Conservation (phyloP, 1,284 basidiomycete genomes). For the Phellinidium pouzarii region DNA sequence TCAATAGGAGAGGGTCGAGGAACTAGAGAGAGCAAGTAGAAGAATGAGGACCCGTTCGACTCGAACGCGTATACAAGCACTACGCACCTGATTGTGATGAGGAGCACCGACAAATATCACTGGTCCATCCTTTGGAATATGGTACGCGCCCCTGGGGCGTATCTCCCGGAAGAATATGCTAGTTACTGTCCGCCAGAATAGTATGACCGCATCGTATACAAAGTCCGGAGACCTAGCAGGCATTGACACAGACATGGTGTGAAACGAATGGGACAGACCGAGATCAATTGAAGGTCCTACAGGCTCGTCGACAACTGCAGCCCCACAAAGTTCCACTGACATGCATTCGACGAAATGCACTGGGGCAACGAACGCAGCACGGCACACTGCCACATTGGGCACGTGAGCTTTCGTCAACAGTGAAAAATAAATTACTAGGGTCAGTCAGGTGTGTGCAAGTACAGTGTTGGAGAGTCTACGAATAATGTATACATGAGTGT, state of each 20-base stretch:
- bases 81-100: conserved; percentile 86
- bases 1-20: conserved; percentile 88
- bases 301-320: not conserved
- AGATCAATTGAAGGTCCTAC: not conserved
- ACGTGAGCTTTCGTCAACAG: too few relatives aligned
- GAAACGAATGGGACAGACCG: not conserved
- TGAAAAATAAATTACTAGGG: not conserved
- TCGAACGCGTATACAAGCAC: not conserved
- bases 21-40: conserved; percentile 55
- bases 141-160: conserved; percentile 89
- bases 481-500: not conserved
- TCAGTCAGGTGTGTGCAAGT: not conserved
- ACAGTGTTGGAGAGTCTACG: not conserved
- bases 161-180: conserved; percentile 98
- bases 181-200: conserved; percentile 80
- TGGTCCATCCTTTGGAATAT: conserved; percentile 88
- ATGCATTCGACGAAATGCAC: too few relatives aligned
- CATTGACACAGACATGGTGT: conserved; percentile 15
- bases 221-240: conserved; percentile 23
- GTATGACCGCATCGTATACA: conserved; percentile 58
- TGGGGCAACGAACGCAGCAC: too few relatives aligned
- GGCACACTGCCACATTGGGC: too few relatives aligned
- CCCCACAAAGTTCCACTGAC: not conserved
- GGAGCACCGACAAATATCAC: conserved; percentile 97
- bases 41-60: conserved; percentile 12